Evolutionary conservation across 2,329 filamentous ascomycete genomes (phyloP).

Genomic region (Corniculantispora saksenae): DNA sequence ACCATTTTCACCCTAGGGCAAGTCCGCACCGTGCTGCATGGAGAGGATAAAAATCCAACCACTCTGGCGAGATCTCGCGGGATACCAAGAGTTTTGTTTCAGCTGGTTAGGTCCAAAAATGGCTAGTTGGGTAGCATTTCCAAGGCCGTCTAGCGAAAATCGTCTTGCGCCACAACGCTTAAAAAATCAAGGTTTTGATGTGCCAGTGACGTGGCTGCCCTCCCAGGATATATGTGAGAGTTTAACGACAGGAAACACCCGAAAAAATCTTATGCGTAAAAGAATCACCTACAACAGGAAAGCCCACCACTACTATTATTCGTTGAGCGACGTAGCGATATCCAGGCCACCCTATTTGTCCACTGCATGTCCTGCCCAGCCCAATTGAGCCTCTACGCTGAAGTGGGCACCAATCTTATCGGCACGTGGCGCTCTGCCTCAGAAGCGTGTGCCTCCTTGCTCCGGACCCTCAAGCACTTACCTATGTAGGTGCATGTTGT

Average conservation of each 20-base stretch:
- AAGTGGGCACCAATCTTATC: constrained; percentile 14
- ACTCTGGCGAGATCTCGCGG: background rate
- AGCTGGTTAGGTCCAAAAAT: background rate
- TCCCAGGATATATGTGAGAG: background rate
- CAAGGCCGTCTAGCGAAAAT: background rate
- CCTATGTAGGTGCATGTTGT: too few relatives aligned
- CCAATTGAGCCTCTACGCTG: background rate
- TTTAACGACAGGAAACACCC: too few relatives aligned
- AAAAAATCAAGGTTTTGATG: constrained; percentile 22
- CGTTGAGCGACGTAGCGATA: background rate
- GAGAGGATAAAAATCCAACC: background rate
- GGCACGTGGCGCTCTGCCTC: constrained; percentile 8
- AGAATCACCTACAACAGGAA: too few relatives aligned
- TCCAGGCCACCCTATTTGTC: too few relatives aligned
- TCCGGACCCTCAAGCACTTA: too few relatives aligned
- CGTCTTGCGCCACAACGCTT: constrained; percentile 11
- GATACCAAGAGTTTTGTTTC: background rate
- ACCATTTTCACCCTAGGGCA: background rate
- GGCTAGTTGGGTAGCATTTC: background rate
- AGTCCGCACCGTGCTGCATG: background rate
- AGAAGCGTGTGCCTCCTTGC: background rate
- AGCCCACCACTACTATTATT: background rate
- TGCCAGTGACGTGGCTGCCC: background rate
- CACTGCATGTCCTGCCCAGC: background rate
- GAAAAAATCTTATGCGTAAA: too few relatives aligned